A percentile compares a stretch with the other conserved stretches of the same genome.
Conservation (phyloP, 2,329 filamentous ascomycete genomes). For the Fusarium dimerum region DNA sequence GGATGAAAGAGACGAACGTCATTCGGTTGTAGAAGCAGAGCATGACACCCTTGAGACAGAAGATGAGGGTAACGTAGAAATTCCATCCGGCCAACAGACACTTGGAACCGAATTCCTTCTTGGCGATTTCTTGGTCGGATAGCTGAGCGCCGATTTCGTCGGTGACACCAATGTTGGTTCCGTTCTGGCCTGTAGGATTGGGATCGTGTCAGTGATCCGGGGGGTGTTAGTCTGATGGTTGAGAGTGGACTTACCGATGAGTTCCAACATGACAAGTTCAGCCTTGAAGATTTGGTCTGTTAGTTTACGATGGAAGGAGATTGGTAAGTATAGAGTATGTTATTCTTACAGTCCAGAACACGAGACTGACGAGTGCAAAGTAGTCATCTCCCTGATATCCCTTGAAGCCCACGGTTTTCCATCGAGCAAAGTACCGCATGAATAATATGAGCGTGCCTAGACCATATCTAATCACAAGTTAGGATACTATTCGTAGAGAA, state of each 20-base stretch:
- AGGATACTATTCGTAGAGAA: too few relatives aligned
- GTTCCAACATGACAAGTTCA: slow-evolving; percentile 35
- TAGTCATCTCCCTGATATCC: slow-evolving; percentile 45
- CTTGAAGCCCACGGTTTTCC: slow-evolving; percentile 41
- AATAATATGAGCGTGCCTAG: slow-evolving; percentile 40
- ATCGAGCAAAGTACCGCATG: slow-evolving; percentile 40
- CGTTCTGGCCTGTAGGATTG: slow-evolving; percentile 34
- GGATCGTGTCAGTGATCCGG: slow-evolving; percentile 9
- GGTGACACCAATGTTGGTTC: slow-evolving; percentile 40
- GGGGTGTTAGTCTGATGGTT: background rate
- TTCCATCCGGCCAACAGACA: slow-evolving; percentile 40
- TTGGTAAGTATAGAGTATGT: background rate
- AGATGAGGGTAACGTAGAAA: slow-evolving; percentile 44
- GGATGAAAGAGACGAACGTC: slow-evolving; percentile 34
- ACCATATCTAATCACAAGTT: slow-evolving; percentile 20
- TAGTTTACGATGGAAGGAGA: background rate
- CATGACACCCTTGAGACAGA: slow-evolving; percentile 44
- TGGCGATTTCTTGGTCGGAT: slow-evolving; percentile 29
- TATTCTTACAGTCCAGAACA: slow-evolving; percentile 40
- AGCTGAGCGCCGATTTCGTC: slow-evolving; percentile 34
- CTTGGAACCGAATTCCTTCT: slow-evolving; percentile 36
- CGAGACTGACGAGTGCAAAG: slow-evolving; percentile 37
- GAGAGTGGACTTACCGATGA: slow-evolving; percentile 30
- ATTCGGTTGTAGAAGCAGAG: slow-evolving; percentile 45
- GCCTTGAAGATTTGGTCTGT: slow-evolving; percentile 11